phyloP scores from a whole-genome alignment of 169 alveolate genomes.

The Eimeria nieschulzi region DNA sequence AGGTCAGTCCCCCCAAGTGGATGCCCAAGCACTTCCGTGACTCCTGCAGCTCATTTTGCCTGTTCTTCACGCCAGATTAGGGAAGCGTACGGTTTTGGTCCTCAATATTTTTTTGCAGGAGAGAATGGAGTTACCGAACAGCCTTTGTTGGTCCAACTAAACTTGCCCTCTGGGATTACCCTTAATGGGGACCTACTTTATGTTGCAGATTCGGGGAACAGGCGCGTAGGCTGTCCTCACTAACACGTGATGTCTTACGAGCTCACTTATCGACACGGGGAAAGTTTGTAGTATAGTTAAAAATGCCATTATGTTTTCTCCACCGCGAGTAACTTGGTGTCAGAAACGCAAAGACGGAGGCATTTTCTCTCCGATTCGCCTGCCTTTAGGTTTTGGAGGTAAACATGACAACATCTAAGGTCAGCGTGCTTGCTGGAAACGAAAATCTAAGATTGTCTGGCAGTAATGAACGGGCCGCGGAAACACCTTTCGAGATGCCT shows the following conservation, averaged over 20 bases:
- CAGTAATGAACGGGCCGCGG: not conserved
- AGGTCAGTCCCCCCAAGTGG: conserved; percentile 8
- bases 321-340: not conserved
- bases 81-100: not conserved
- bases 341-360: not conserved
- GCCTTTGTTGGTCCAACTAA: not conserved
- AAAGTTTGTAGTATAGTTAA: too few species aligned
- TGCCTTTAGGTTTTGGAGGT: conserved; percentile 19
- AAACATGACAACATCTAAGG: not conserved
- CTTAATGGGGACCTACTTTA: not conserved
- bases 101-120: not conserved
- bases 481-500: conserved; percentile 1
- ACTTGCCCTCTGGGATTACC: conserved; percentile 47
- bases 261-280: too few species aligned
- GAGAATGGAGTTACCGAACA: not conserved
- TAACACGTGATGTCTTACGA: too few species aligned
- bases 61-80: not conserved
- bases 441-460: not conserved
- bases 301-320: not conserved
- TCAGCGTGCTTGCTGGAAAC: conserved; percentile 18
- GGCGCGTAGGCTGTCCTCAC: not conserved
- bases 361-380: too few species aligned
- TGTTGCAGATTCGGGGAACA: conserved; percentile 55
- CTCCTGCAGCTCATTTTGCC: not conserved
- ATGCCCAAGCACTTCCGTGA: not conserved